These are phyloP conservation scores for Coniferiporia sulphurascens DNA, from an alignment of 1,284 basidiomycete species.

Conservation along the genomic window DNA sequence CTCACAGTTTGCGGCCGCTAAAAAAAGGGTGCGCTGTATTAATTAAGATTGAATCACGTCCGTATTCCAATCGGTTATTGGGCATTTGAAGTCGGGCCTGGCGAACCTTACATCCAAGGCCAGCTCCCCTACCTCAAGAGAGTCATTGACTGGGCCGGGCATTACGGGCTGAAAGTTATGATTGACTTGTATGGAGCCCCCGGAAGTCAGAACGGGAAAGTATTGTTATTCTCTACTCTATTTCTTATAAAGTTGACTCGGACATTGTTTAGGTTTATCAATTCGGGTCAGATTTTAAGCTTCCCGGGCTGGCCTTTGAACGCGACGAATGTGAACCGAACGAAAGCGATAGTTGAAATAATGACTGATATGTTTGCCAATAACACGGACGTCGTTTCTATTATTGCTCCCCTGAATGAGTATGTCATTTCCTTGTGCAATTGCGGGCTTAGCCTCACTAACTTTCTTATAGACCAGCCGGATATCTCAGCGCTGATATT, in stretches of 20 bases:
- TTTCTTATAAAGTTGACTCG: not conserved
- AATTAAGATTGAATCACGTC: constrained; percentile 69
- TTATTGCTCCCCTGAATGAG: constrained; percentile 78
- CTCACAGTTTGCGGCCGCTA: constrained; percentile 20
- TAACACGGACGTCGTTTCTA: constrained; percentile 53
- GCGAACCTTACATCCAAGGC: constrained; percentile 83
- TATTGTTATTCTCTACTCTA: constrained; percentile 6
- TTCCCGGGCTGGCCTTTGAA: constrained; percentile 69
- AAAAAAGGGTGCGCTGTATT: constrained; percentile 12
- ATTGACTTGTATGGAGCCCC: constrained; percentile 84
- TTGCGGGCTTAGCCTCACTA: not conserved
- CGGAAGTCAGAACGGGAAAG: constrained; percentile 76
- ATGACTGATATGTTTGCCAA: constrained; percentile 58
- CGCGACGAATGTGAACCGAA: constrained; percentile 63
- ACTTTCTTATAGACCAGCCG: constrained; percentile 66
- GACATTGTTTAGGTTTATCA: constrained; percentile 61
- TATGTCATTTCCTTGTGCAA: constrained; percentile 31
- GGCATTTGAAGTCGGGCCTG: constrained; percentile 79
- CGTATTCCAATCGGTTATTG: constrained; percentile 89
- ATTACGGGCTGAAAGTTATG: constrained; percentile 76
- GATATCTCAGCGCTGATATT: constrained; percentile 53
- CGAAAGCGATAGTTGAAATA: constrained; percentile 61
- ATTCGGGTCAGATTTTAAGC: constrained; percentile 69
- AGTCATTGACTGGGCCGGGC: constrained; percentile 75
- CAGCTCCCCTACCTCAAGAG: constrained; percentile 66